A percentile compares a stretch with the other conserved stretches of the same genome.
Evolutionary conservation across 2,329 filamentous ascomycete species (phyloP).

Genomic region (Claviceps citrina): DNA sequence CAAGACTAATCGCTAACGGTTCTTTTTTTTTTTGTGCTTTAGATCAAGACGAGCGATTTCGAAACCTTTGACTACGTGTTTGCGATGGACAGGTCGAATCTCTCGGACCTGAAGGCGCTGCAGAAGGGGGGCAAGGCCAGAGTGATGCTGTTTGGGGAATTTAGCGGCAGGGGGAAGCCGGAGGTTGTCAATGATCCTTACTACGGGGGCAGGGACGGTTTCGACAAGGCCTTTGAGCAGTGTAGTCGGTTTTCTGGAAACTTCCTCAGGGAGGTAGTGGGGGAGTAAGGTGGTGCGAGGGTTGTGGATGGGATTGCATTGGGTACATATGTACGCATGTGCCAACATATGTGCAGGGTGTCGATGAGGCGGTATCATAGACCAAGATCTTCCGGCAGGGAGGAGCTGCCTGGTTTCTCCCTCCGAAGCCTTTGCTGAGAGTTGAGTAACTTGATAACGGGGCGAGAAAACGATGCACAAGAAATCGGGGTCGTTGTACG

Average conservation of each 20-base stretch:
- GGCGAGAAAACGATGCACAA: no score
- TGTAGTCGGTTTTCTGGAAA: constrained; percentile 60
- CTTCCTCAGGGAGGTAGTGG: constrained; percentile 47
- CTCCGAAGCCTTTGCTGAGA: no score
- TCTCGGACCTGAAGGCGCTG: constrained; percentile 51
- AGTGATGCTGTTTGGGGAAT: constrained; percentile 74
- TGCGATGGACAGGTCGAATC: constrained; percentile 80
- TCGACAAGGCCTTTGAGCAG: constrained; percentile 77
- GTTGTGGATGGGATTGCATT: no score
- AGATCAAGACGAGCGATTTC: constrained; percentile 56
- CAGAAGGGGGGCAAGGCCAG: constrained; percentile 44
- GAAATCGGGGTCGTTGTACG: no score
- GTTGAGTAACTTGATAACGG: no score
- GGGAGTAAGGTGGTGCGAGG: constrained; percentile 7
- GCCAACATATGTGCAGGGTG: no score
- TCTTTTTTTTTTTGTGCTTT: background rate
- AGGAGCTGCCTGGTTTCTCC: no score
- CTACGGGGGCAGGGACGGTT: constrained; percentile 72
- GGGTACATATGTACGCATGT: no score
- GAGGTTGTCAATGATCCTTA: constrained; percentile 82
- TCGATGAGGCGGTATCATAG: background rate
- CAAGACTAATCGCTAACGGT: background rate
- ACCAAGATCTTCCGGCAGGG: no score
- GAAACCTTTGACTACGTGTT: constrained; percentile 81
- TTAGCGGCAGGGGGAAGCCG: constrained; percentile 45